phyloP scores from a whole-genome alignment of 768 basidiomycete species.

The Infundibulicybe gibba region DNA sequence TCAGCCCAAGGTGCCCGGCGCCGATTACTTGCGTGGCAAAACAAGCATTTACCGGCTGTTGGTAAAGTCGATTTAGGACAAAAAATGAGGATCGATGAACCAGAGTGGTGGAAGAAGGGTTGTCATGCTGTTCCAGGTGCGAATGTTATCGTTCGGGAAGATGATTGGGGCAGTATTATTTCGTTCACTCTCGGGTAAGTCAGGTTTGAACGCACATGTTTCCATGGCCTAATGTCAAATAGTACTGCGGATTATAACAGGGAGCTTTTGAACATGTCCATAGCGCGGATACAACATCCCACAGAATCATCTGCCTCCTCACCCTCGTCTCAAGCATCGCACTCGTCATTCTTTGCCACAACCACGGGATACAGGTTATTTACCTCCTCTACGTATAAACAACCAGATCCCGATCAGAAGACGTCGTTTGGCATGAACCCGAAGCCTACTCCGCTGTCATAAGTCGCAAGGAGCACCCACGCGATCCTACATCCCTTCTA shows the following conservation, averaged over 20 bases:
- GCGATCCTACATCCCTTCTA: slow-evolving; percentile 54
- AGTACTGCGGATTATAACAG: slow-evolving; percentile 61
- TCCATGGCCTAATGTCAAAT: slow-evolving; percentile 2
- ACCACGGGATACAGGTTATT: slow-evolving; percentile 50
- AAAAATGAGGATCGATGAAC: slow-evolving; percentile 36
- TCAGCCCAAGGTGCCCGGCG: slow-evolving; percentile 50
- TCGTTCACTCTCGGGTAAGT: slow-evolving; percentile 69
- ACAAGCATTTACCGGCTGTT: slow-evolving; percentile 46
- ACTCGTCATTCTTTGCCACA: slow-evolving; percentile 46
- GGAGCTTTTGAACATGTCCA: slow-evolving; percentile 38
- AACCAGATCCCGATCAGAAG: slow-evolving; percentile 59
- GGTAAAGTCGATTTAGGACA: slow-evolving; percentile 18
- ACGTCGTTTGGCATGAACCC: slow-evolving; percentile 53
- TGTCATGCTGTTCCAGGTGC: slow-evolving; percentile 67
- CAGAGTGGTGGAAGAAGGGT: slow-evolving; percentile 61
- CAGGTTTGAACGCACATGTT: not conserved
- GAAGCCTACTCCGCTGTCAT: slow-evolving; percentile 61
- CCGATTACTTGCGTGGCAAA: slow-evolving; percentile 59
- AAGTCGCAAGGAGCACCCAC: slow-evolving; percentile 58
- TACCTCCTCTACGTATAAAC: slow-evolving; percentile 28
- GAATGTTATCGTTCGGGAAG: slow-evolving; percentile 62
- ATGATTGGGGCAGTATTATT: slow-evolving; percentile 78
- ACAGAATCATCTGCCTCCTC: slow-evolving; percentile 8
- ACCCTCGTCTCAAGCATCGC: slow-evolving; percentile 12
- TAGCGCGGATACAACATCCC: slow-evolving; percentile 11